Conservation (phyloP, 768 basidiomycete genomes). For the Leccinum subtestaceum region DNA sequence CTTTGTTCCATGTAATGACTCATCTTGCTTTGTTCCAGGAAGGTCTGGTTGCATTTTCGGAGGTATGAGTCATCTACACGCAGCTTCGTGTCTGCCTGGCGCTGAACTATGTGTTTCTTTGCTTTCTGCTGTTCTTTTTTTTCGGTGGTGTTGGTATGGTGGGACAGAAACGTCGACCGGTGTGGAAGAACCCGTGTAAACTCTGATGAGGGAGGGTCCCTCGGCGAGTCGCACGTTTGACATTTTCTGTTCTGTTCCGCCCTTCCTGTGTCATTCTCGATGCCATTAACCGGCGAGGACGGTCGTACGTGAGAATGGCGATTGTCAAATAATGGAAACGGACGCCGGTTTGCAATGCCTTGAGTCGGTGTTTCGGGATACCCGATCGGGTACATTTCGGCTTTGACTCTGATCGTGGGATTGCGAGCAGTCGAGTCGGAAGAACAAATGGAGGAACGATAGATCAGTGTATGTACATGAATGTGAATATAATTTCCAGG, state of each 20-base stretch:
- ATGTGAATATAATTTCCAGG: neutral
- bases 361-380: neutral
- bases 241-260: neutral
- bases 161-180: conserved; percentile 18
- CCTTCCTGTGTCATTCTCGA: neutral
- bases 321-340: neutral
- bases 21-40: conserved; percentile 42
- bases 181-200: conserved; percentile 20
- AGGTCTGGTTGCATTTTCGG: conserved; percentile 65
- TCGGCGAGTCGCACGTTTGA: neutral
- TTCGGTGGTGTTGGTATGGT: neutral
- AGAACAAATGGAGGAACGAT: neutral
- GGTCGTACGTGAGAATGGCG: neutral
- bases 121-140: neutral
- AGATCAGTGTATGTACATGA: neutral
- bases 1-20: conserved; percentile 6
- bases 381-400: neutral
- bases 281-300: neutral
- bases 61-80: conserved; percentile 18
- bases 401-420: neutral
- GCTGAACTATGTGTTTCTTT: neutral
- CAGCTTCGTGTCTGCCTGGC: neutral
- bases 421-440: too few species aligned
- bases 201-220: conserved; percentile 13
- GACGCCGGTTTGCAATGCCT: neutral